Evolutionary conservation across 495 filamentous ascomycete species (phyloP), one percentile per base, ranked within the genome.

Genomic region (Sordaria brevicollis): DNA sequence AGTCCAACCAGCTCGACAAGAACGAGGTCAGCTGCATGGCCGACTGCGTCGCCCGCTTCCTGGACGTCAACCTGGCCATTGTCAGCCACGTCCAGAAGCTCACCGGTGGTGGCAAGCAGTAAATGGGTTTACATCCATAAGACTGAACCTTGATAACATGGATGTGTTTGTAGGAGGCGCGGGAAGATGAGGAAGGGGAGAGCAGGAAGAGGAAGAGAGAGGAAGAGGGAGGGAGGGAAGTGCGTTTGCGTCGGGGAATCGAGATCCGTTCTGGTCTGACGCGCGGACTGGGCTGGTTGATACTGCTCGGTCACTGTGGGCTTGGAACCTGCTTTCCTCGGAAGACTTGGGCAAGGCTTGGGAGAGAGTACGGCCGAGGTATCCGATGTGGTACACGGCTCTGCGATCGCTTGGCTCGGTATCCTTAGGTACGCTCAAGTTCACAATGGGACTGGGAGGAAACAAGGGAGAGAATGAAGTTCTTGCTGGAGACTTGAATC

Each of bases 21-120:
- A 81, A 70, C 68, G 95, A 99, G 84, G 89, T 92, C 81, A 74
- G 81, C 5, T 99, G 95, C 80, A 83, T 94, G 74, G 83, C 89
- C 79, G 97, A 97, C 83, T 99, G 95, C 76, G 92, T 97, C 62
- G 91, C 96, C 71, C 87, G 95, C 66, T 99, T 93, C 82, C 85
- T 97, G 84, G 95, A 99, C 81, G 86, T 92, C 67, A 93, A 94
- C 81, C 77, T 91, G 65, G 80, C 89, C 21, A 90, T 97, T 15
- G 77, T 98, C 81, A 88, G 88, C 83, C 91, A 97, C 75, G 78
- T 99, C 77, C 86, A 93, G 72, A 82, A 76, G 38, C 25, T 62
- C 25, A 62, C 49, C 5, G 33, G 49, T 21, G 49, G 49, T 6
- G 49, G 25, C 25, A 62, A 62, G 49, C 33, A 62, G 49, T 62